phyloP scores from a whole-genome alignment of 129 eudicot species.

The Ambrosia trifida region DNA sequence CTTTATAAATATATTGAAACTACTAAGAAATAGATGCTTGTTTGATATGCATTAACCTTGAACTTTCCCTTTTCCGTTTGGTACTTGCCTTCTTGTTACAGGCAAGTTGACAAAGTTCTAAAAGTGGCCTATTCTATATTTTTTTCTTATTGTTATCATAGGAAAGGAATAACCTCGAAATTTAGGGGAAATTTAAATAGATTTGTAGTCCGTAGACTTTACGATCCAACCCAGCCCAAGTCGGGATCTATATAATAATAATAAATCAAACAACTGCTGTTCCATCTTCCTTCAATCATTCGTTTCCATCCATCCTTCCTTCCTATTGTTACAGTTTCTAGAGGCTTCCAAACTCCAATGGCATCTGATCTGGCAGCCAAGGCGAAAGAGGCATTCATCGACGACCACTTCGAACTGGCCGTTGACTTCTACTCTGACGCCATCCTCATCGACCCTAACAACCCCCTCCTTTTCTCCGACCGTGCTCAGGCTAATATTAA shows the following conservation, averaged over 20 bases:
- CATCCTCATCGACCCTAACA: constrained; percentile 56
- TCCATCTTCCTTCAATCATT: not conserved
- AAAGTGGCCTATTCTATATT: not conserved
- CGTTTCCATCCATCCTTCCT: not conserved
- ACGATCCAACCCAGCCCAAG: too few relatives aligned
- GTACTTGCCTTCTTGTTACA: constrained; percentile 10
- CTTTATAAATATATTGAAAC: not conserved
- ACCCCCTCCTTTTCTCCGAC: constrained; percentile 67
- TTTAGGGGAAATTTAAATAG: too few relatives aligned
- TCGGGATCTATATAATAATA: too few relatives aligned
- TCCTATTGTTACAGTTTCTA: constrained; percentile 3
- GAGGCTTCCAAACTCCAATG: constrained; percentile 40
- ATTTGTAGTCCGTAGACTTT: too few relatives aligned
- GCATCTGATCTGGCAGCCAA: constrained; percentile 72
- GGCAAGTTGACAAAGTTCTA: constrained; percentile 2
- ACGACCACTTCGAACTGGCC: constrained; percentile 92
- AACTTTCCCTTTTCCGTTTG: constrained; percentile 7
- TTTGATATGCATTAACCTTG: not conserved
- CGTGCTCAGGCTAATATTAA: constrained; percentile 96
- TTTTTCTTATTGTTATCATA: too few relatives aligned
- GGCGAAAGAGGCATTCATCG: constrained; percentile 91
- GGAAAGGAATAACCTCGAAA: too few relatives aligned
- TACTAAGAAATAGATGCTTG: not conserved
- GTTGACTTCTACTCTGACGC: constrained; percentile 93
- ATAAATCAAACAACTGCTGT: too few relatives aligned